Evolutionary conservation across 2,329 filamentous ascomycete genomes (phyloP), one percentile per base, ranked within the genome.

Genomic region (Neofusicoccum sp.): DNA sequence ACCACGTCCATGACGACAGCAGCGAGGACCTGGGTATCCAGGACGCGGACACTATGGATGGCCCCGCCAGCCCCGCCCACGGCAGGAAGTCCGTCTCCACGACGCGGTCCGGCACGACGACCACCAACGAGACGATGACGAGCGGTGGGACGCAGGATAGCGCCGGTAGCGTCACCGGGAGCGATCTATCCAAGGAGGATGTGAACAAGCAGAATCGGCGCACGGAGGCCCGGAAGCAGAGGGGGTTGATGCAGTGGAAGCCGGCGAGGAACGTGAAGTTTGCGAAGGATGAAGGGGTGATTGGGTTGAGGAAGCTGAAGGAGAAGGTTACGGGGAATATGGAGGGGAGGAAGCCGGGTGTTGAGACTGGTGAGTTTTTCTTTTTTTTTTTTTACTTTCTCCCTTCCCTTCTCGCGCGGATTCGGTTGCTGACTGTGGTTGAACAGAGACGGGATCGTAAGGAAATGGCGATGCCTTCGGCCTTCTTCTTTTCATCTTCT

Each of bases 181-280:
- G 33, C 31, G 33, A 33, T 6, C 65, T 38, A n/a, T 63, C 59
- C 8, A 49, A 63, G 70, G 86, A 86, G 71, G 82, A 88, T 24
- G 86, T 89, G 71, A 86, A 86, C 67, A 80, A 81, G 61, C 83
- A 86, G 64, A 91, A 88, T 70, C 86, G 89, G 64, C 86, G 89
- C 49, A 77, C 79, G 47, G 81, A 97, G 71, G 89, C 93, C 72
- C 85, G 93, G 0, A 91, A 93, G 76, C 92, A 97, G 67, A 83
- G 93, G 9, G 93, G 93, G 0, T 69, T 96, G 71, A 96, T 97
- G 91, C 93, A 98, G 74, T 98, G 93, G 92, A 90, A 87, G 70
- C 93, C 93, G 0, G 89, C 93, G 72, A 83, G 93, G 41, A 96
- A 96, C 71, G 80, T 86, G 24, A 86, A 87, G 66, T 98, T 97